Evolutionary conservation across 1,284 basidiomycete species (phyloP), one percentile per base, ranked within the genome.

Genomic region (Kwoniella shivajii): DNA sequence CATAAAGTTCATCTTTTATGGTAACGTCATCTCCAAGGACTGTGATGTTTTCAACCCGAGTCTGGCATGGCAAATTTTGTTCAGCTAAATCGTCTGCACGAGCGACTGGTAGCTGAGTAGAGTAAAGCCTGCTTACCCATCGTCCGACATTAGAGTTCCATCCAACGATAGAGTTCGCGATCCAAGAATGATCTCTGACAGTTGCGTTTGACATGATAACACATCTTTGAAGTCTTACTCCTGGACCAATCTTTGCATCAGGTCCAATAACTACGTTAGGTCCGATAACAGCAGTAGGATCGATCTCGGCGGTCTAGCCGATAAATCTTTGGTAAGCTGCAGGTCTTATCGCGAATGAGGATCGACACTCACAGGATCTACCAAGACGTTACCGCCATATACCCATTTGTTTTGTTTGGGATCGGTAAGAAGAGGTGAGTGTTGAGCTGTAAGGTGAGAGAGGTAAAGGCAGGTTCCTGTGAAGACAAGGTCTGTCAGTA

Each of bases 211-310:
- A 78, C 62, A 82, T 75, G 59, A 82, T 71, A 58, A 82, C 80
- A 65, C 81, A 82, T 65, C 81, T 76, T 67, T 82, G 81, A n/a
- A 82, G 74, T 54, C 81, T 72, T 55, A 75, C 81, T 56, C 81
- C 81, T 39, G 78, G 75, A 34, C 81, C 81, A 54, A 82, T 79
- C 71, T 79, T 79, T 67, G 73, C 79, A 38, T 78, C 77, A 13
- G 81, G 80, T 31, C 81, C 81, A 54, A 82, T 76, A 47, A 82
- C 80, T 53, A 82, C 81, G 70, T 82, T 82, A 48, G 81, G 81
- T 18, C 81, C 81, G 60, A 82, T 79, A 26, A 80, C 73, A 7
- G 79, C 78, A 11, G 77, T 73, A 10, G 80, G 80, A 72, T 82
- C 80, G 61, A 82, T 76, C 57, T 79, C 78, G 50, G 80, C 80